Evolutionary conservation across 148 eudicot genomes (phyloP).

Genomic region (Gaultheria prostrata): DNA sequence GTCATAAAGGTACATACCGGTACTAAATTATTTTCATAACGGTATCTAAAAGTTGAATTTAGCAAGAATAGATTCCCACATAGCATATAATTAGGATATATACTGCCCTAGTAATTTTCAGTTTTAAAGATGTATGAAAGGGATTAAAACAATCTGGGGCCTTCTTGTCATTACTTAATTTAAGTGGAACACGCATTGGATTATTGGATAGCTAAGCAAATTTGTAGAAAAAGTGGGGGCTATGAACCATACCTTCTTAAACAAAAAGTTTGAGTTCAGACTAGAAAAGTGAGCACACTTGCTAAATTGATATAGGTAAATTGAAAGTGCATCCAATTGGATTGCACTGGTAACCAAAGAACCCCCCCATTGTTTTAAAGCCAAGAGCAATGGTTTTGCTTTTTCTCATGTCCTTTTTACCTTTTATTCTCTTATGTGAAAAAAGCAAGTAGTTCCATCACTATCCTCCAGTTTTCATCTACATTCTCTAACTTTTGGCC

Average conservation of each 20-base stretch:
- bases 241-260: neutral
- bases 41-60: neutral
- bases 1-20: neutral
- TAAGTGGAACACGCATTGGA: neutral
- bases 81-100: neutral
- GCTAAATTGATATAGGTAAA: neutral
- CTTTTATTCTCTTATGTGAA: neutral
- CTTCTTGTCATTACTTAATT: neutral
- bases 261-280: neutral
- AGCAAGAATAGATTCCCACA: neutral
- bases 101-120: neutral
- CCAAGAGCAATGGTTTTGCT: neutral
- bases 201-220: neutral
- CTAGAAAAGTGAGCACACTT: neutral
- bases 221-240: neutral
- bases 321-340: slow-evolving; percentile 12
- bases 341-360: slow-evolving; percentile 10
- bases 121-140: slow-evolving; percentile 11
- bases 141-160: neutral
- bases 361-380: slow-evolving; percentile 6
- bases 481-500: neutral
- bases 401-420: neutral
- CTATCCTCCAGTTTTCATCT: neutral
- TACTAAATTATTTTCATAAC: neutral
- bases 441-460: slow-evolving; percentile 10